Evolutionary conservation across 108 stramenopile species (phyloP), one percentile per base, ranked within the genome.

Genomic region (Chaetoceros muelleri): DNA sequence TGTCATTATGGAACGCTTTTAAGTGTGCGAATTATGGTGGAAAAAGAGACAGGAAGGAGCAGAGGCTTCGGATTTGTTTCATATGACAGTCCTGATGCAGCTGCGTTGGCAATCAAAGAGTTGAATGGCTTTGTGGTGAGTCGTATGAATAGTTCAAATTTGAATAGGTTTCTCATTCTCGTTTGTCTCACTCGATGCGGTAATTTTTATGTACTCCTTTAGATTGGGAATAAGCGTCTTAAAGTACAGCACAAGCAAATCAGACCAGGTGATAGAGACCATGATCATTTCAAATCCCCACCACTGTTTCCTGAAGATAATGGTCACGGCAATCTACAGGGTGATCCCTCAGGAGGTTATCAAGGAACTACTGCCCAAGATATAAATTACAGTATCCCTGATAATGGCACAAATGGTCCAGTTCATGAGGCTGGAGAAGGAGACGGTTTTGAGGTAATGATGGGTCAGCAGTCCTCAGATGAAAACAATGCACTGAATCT

Each of bases 11-110:
- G 97, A 24, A 87, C 84, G 54, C 64, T 98, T 28, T 57, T 98
- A 57, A 92, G 89, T 67, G 97, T 93, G 1, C 77, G 95, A 30
- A 96, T 98, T 57, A 97, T 96, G 95, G 90, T 95, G 26, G 96
- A 98, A 64, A 90, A 82, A 59, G 83, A 79, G 28, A 96, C 95
- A 2, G 95, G 95, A 30, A 69, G 94, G 55, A 90, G 91, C 62
- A 78, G 91, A 29, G 96, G 96, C 44, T 99, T 94, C 74, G 98
- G 98, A 26, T 99, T 99, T 64, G 96, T 99, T 48, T 89, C 86
- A 31, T 99, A 88, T 64, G 95, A 94, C 58, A 75, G 55, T 52
- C 75, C 84, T 25, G 95, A 85, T 24, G 73, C 89, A 16, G 96
- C 97, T n/a, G 87, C 83, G 17, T 47, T 71, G n/a, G 96, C 97